These are phyloP conservation scores for Colletotrichum musae DNA, from an alignment of 2,329 filamentous ascomycete species.

Conservation along the genomic window DNA sequence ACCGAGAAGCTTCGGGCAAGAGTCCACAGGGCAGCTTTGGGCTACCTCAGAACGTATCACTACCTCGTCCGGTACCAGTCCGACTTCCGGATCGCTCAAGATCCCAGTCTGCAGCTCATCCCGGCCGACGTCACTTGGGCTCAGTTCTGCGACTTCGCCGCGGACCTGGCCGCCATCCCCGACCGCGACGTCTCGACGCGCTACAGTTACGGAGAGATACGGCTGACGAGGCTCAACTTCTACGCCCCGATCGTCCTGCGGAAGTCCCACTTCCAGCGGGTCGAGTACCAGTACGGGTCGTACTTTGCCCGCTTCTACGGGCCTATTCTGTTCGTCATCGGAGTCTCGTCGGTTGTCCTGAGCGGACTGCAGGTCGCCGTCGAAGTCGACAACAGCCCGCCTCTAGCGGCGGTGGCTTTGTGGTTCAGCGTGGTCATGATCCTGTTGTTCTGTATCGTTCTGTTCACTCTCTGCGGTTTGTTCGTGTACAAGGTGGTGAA, in stretches of 20 bases:
- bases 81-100: conserved; percentile 53
- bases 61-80: conserved; percentile 50
- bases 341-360: conserved; percentile 43
- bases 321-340: conserved; percentile 46
- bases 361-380: conserved; percentile 28
- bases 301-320: conserved; percentile 46
- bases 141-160: conserved; percentile 42
- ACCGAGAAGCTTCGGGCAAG: too few relatives aligned
- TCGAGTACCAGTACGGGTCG: conserved; percentile 44
- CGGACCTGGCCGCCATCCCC: conserved; percentile 24
- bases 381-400: background rate
- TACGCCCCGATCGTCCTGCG: conserved; percentile 44
- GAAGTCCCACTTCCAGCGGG: conserved; percentile 43
- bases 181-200: conserved; percentile 41
- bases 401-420: background rate
- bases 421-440: background rate
- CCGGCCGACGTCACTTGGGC: conserved; percentile 40
- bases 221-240: conserved; percentile 42
- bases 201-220: conserved; percentile 37
- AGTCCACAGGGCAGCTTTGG: conserved; percentile 44
- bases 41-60: conserved; percentile 52
- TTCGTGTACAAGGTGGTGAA: background rate
- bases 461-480: background rate
- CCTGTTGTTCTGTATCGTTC: background rate
- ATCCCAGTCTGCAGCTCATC: conserved; percentile 30